These are phyloP conservation scores for Suillus cothurnatus DNA, from an alignment of 768 basidiomycete species.

Conservation along the genomic window DNA sequence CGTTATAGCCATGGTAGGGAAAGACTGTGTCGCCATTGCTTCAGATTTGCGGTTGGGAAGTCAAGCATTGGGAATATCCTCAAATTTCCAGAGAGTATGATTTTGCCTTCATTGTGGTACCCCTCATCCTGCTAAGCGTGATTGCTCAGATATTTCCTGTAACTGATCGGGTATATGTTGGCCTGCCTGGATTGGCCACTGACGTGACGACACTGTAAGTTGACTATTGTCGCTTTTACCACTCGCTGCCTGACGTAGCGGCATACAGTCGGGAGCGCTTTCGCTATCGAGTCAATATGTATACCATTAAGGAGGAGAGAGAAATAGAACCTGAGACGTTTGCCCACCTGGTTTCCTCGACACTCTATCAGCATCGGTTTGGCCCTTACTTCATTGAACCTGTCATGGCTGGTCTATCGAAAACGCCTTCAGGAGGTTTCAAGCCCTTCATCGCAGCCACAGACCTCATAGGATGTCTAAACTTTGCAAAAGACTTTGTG, in stretches of 20 bases:
- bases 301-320: conserved; percentile 98
- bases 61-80: conserved; percentile 81
- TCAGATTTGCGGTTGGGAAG: conserved; percentile 92
- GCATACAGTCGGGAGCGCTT: conserved; percentile 77
- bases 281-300: conserved; percentile 97
- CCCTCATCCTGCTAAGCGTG: conserved; percentile 16
- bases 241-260: conserved; percentile 10
- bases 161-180: conserved; percentile 89
- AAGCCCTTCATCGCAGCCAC: conserved; percentile 95
- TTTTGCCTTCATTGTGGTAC: not conserved
- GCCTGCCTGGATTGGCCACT: conserved; percentile 89
- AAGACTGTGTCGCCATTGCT: conserved; percentile 98
- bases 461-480: conserved; percentile 91
- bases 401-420: conserved; percentile 89
- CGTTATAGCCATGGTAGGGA: conserved; percentile 98
- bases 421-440: conserved; percentile 65
- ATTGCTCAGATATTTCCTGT: conserved; percentile 83
- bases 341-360: conserved; percentile 92
- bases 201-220: conserved; percentile 90
- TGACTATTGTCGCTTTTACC: not conserved
- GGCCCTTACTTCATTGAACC: conserved; percentile 97
- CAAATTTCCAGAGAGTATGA: conserved; percentile 91
- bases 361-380: conserved; percentile 94
- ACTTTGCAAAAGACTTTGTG: conserved; percentile 96
- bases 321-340: conserved; percentile 97